Base-by-base conservation (phyloP, 371 early-diverging fungal species). In the Apophysomyces sp. region DNA sequence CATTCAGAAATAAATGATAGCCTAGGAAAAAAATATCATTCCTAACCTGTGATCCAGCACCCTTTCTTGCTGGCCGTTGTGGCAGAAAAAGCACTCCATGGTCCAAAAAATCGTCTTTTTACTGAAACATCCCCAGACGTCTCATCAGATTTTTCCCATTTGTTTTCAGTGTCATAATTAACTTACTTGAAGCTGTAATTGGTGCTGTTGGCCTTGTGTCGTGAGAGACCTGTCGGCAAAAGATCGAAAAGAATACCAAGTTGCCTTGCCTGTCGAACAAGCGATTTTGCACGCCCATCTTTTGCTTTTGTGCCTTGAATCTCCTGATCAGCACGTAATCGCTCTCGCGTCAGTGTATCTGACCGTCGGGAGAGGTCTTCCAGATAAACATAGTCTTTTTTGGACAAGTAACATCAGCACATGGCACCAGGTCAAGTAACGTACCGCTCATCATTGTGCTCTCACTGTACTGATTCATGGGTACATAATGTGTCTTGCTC, bases 361-460 rank as follows among this genome's bases (percentile, higher is more conserved):
- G 76, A 57, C 51, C 66, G 63, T 52, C 78, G 67, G 24, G 73
- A 57, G 11, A 78, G 52, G 44, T 81, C 81, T 58, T 81, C 78
- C 52, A 81, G 58, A 55, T 76, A 81, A 0, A 69, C 72, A 71
- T 81, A 81, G 57, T 81, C 81, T 78, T 41, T 16, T 40, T 21
- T 41, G 13, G 3, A 7, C n/a, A n/a, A n/a, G n/a, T n/a, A n/a
- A n/a, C n/a, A n/a, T 41, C 41, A 13, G 21, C 41, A 41, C 41
- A 41, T 34, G 34, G 7, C 34, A 11, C 11, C 37, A n/a, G n/a
- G n/a, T n/a, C 21, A 44, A 11, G 1, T 9, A 18, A 4, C 26
- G 16, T 78, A 89, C 89, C 90, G 65, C 84, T 89, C 81, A 86
- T 84, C 86, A 89, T 85, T 55, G 76, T 71, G 7, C 72, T 63